Percentiles rank a stretch among this genome's conserved stretches.
phyloP scores from a whole-genome alignment of 1,284 basidiomycete species.

The Leccinum colubrinum region DNA sequence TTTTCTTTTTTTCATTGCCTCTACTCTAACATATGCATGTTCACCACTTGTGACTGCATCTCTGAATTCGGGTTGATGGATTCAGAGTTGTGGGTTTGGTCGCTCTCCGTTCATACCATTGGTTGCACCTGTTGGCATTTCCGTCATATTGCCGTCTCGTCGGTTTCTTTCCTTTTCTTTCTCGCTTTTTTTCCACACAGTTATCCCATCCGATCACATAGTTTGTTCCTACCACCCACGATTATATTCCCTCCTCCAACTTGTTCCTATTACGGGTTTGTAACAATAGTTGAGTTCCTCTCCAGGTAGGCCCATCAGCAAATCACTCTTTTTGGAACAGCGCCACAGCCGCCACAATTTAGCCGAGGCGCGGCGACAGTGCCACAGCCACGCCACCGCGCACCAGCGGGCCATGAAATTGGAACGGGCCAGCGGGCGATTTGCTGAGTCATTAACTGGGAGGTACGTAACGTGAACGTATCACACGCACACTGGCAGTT shows the following conservation, averaged over 20 bases:
- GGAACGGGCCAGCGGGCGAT: too few species aligned
- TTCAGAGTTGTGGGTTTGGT: constrained; percentile 8
- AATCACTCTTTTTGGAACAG: too few species aligned
- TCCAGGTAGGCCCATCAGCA: constrained; percentile 14
- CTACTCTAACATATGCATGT: constrained; percentile 16
- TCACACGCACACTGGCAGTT: too few species aligned
- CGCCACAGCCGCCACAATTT: too few species aligned
- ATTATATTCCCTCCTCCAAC: constrained; percentile 15
- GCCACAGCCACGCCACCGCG: too few species aligned
- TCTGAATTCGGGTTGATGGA: constrained; percentile 3
- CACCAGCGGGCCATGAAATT: constrained; percentile 1
- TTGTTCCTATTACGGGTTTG: constrained; percentile 32
- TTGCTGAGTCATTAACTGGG: not conserved
- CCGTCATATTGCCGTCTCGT: not conserved
- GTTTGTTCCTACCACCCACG: constrained; percentile 5
- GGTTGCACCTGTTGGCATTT: constrained; percentile 14
- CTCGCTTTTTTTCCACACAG: constrained; percentile 5
- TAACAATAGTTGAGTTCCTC: constrained; percentile 28
- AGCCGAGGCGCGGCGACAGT: too few species aligned
- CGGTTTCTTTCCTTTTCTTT: not conserved
- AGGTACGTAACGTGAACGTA: too few species aligned
- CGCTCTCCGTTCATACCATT: constrained; percentile 14
- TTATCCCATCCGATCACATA: constrained; percentile 14
- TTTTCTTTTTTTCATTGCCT: not conserved
- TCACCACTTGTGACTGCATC: constrained; percentile 8